Conservation (phyloP, 2,329 filamentous ascomycete species). For the Aspergillus arachidicola region DNA sequence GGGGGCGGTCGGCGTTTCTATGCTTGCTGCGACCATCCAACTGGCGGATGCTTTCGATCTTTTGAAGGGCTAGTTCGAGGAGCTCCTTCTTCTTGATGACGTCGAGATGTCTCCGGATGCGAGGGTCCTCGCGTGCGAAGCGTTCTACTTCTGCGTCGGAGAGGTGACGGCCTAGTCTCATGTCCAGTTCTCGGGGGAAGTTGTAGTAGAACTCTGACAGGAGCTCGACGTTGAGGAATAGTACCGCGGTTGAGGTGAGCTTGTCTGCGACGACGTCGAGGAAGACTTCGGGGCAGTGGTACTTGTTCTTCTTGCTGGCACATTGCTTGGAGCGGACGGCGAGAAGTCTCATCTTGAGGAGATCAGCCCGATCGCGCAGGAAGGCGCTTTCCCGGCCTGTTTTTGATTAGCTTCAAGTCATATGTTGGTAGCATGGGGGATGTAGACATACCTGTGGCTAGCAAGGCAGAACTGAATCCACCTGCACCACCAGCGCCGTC, state of each 20-base stretch:
- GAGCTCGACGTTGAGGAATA: constrained; percentile 96
- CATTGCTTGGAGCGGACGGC: constrained; percentile 93
- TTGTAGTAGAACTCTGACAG: constrained; percentile 97
- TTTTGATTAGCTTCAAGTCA: constrained; percentile 8
- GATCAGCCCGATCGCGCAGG: constrained; percentile 84
- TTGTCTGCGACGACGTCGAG: constrained; percentile 97
- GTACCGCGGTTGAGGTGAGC: constrained; percentile 88
- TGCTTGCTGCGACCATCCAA: constrained; percentile 75
- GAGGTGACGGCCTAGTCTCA: constrained; percentile 79
- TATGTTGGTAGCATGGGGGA: not conserved
- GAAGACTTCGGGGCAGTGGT: constrained; percentile 95
- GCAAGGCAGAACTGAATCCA: constrained; percentile 84
- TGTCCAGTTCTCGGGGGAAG: constrained; percentile 89
- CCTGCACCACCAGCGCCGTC: constrained; percentile 83
- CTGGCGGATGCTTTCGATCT: constrained; percentile 89
- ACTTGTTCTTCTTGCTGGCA: constrained; percentile 81
- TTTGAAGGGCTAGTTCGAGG: constrained; percentile 87
- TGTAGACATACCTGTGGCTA: constrained; percentile 70
- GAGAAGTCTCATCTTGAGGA: constrained; percentile 85
- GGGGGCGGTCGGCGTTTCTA: constrained; percentile 42
- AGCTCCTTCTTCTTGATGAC: constrained; percentile 90
- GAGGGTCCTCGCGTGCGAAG: constrained; percentile 91
- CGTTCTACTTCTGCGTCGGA: constrained; percentile 78
- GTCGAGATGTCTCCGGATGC: constrained; percentile 85
- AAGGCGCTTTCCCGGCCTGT: constrained; percentile 90